Evolutionary conservation across 768 basidiomycete species (phyloP).

Genomic region (Multifurca ochricompacta): DNA sequence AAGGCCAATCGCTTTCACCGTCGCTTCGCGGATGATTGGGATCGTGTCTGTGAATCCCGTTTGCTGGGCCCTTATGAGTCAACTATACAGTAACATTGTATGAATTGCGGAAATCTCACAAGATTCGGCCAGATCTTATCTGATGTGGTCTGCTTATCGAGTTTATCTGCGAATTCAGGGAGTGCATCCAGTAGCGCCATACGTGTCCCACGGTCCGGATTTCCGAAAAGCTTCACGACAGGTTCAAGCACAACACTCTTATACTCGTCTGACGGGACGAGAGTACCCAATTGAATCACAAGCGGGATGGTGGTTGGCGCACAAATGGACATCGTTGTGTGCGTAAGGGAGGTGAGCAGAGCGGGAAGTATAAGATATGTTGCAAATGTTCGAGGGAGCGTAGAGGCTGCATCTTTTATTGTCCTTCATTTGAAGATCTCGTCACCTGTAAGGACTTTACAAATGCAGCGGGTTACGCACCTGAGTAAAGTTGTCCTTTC

Average conservation of each 20-base stretch:
- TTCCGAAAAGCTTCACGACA: slow-evolving; percentile 76
- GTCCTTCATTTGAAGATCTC: slow-evolving; percentile 36
- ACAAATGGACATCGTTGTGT: slow-evolving; percentile 58
- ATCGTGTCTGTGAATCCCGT: slow-evolving; percentile 95
- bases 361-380: slow-evolving; percentile 84
- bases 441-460: background rate
- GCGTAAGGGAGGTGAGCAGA: slow-evolving; percentile 64
- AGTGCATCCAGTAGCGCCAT: slow-evolving; percentile 91
- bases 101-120: slow-evolving; percentile 37
- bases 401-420: slow-evolving; percentile 69
- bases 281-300: slow-evolving; percentile 71
- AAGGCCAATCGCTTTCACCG: slow-evolving; percentile 78
- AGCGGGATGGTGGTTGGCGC: slow-evolving; percentile 77
- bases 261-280: slow-evolving; percentile 66
- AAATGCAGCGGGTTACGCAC: slow-evolving; percentile 30
- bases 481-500: slow-evolving; percentile 71
- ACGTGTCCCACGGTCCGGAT: slow-evolving; percentile 86
- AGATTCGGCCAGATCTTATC: slow-evolving; percentile 93
- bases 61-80: slow-evolving; percentile 48
- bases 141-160: slow-evolving; percentile 77
- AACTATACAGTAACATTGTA: background rate
- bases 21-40: slow-evolving; percentile 89
- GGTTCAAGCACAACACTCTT: slow-evolving; percentile 60
- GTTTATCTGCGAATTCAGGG: slow-evolving; percentile 72
- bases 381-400: slow-evolving; percentile 82